Percentiles rank a stretch among this genome's conserved stretches.
Evolutionary conservation across 441 rosid genomes (phyloP).

Genomic region (Metrosideros polymorpha): DNA sequence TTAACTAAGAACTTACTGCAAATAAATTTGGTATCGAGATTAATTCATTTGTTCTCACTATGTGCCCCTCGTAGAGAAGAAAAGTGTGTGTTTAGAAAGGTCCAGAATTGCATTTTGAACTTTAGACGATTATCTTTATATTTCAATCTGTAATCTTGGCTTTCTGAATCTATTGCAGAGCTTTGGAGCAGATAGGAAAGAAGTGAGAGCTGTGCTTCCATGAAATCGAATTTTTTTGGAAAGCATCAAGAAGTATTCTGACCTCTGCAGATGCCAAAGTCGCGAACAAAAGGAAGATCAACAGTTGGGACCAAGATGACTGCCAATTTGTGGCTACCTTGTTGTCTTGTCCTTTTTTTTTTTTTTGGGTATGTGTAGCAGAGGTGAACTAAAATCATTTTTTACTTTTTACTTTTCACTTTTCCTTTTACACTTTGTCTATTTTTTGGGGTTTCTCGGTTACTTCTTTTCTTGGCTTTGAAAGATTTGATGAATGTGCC

Average conservation of each 20-base stretch:
- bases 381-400: not conserved
- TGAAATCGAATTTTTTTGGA: slow-evolving; percentile 6
- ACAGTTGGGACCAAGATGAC: not conserved
- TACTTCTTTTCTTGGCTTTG: not conserved
- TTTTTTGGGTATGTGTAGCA: not conserved
- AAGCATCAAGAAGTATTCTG: not conserved
- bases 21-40: not conserved
- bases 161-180: slow-evolving; percentile 37
- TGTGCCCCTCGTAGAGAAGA: not conserved
- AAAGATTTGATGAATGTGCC: not conserved
- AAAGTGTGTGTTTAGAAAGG: not conserved
- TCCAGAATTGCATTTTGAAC: not conserved
- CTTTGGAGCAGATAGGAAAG: slow-evolving; percentile 87
- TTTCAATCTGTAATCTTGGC: not conserved
- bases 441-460: not conserved
- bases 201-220: slow-evolving; percentile 57
- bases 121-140: not conserved
- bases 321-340: not conserved
- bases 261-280: not conserved
- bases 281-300: not conserved
- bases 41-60: not conserved
- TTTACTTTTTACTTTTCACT: not conserved
- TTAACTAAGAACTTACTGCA: not conserved
- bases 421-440: not conserved
- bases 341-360: not conserved